Conservation (phyloP, 495 filamentous ascomycete genomes). For the Halenospora varia region DNA sequence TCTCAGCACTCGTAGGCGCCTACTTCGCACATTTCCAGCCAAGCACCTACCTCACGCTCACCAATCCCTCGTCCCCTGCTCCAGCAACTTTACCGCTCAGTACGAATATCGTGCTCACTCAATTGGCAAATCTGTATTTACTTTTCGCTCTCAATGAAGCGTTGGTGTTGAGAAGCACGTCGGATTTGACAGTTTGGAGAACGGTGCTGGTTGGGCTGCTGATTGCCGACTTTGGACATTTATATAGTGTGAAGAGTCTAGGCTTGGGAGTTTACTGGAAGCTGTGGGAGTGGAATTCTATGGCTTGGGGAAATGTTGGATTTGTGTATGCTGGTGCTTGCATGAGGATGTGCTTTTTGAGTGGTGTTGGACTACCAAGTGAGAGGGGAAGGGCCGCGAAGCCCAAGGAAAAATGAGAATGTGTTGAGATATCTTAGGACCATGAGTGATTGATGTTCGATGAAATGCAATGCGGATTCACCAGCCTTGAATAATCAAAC, state of each 20-base stretch:
- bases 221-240: conserved; percentile 64
- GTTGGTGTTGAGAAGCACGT: conserved; percentile 58
- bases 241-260: conserved; percentile 49
- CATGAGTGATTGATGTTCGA: no score
- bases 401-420: background rate
- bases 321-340: conserved; percentile 57
- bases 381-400: background rate
- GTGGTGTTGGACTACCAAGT: conserved; percentile 40
- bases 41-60: conserved; percentile 55
- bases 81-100: conserved; percentile 26
- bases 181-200: conserved; percentile 60
- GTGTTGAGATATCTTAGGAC: no score
- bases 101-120: conserved; percentile 53
- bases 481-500: no score
- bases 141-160: conserved; percentile 68
- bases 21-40: conserved; percentile 55
- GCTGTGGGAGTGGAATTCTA: conserved; percentile 51
- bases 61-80: conserved; percentile 37
- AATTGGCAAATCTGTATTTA: conserved; percentile 62
- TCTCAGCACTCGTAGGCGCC: conserved; percentile 62
- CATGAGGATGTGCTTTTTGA: conserved; percentile 52
- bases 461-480: no score
- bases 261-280: conserved; percentile 35
- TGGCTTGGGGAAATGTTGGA: conserved; percentile 60
- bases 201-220: conserved; percentile 56